These are phyloP conservation scores for Flaveria ramosissima DNA, from an alignment of 129 eudicot species.

Conservation along the genomic window DNA sequence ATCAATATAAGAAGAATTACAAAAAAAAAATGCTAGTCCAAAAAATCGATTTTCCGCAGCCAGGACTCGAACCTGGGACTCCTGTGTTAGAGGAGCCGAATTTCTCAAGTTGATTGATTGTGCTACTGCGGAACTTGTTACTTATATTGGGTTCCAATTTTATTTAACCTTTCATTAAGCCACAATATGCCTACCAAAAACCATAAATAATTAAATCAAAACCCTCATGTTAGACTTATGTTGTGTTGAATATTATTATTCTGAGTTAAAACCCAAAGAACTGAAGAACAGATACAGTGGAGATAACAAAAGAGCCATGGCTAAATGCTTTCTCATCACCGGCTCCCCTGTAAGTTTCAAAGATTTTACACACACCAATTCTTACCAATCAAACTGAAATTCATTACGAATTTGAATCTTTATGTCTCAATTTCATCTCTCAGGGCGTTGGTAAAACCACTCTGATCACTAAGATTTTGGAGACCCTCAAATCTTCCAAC, in stretches of 20 bases:
- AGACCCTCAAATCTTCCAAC: constrained; percentile 53
- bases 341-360: constrained; percentile 60
- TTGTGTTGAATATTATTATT: too few species aligned
- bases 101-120: neutral
- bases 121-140: constrained; percentile 15
- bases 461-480: constrained; percentile 60
- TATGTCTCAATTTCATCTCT: neutral
- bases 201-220: too few species aligned
- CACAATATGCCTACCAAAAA: neutral
- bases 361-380: too few species aligned
- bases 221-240: too few species aligned
- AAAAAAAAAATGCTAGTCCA: neutral
- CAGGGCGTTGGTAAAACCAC: constrained; percentile 98
- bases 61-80: constrained; percentile 40
- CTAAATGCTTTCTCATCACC: constrained; percentile 66
- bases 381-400: too few species aligned
- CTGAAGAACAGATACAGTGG: too few species aligned
- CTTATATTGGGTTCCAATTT: accelerated
- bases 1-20: neutral
- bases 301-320: constrained; percentile 26
- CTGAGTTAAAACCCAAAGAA: too few species aligned
- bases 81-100: constrained; percentile 13
- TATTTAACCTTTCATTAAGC: neutral
- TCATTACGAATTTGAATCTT: too few species aligned
- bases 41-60: constrained; percentile 8